These are phyloP conservation scores for Podospora pseudocomata DNA, from an alignment of 495 filamentous ascomycete species.

Conservation along the genomic window DNA sequence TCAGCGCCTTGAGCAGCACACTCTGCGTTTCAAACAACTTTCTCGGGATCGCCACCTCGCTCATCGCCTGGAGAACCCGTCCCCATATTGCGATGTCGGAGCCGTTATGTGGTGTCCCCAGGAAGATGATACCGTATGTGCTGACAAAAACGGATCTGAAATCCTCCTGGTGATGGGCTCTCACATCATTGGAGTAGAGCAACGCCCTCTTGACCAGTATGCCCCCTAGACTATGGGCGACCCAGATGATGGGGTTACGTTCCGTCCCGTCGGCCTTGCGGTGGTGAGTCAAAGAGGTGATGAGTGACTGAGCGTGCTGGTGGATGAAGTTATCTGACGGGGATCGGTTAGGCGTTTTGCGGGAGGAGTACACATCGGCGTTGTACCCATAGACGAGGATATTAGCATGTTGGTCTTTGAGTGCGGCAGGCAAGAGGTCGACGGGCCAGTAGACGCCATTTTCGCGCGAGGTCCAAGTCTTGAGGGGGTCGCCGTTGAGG, in stretches of 20 bases:
- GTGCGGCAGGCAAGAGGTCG: slow-evolving; percentile 64
- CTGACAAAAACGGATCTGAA: slow-evolving; percentile 76
- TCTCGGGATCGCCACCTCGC: slow-evolving; percentile 63
- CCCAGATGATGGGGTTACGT: slow-evolving; percentile 75
- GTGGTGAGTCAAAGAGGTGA: slow-evolving; percentile 52
- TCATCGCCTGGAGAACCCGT: slow-evolving; percentile 67
- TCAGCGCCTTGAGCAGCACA: slow-evolving; percentile 66
- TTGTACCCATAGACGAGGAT: slow-evolving; percentile 85
- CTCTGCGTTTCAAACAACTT: slow-evolving; percentile 67
- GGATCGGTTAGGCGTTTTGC: slow-evolving; percentile 32
- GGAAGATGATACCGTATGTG: slow-evolving; percentile 79
- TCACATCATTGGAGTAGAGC: slow-evolving; percentile 59
- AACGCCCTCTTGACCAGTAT: slow-evolving; percentile 69
- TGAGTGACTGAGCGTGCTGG: slow-evolving; percentile 79
- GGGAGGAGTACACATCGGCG: slow-evolving; percentile 62
- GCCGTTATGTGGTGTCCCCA: slow-evolving; percentile 84
- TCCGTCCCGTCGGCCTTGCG: slow-evolving; percentile 54
- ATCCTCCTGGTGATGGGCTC: slow-evolving; percentile 64
- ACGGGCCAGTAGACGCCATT: slow-evolving; percentile 71
- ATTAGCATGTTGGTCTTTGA: slow-evolving; percentile 60
- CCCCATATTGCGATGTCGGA: slow-evolving; percentile 77
- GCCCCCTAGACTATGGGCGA: slow-evolving; percentile 79
- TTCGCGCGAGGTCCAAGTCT: slow-evolving; percentile 65
- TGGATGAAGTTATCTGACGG: slow-evolving; percentile 69
- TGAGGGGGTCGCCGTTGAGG: slow-evolving; percentile 71